phyloP scores from a whole-genome alignment of 225 moss, liverwort and hornwort species.

The Rhytidiadelphus loreus region DNA sequence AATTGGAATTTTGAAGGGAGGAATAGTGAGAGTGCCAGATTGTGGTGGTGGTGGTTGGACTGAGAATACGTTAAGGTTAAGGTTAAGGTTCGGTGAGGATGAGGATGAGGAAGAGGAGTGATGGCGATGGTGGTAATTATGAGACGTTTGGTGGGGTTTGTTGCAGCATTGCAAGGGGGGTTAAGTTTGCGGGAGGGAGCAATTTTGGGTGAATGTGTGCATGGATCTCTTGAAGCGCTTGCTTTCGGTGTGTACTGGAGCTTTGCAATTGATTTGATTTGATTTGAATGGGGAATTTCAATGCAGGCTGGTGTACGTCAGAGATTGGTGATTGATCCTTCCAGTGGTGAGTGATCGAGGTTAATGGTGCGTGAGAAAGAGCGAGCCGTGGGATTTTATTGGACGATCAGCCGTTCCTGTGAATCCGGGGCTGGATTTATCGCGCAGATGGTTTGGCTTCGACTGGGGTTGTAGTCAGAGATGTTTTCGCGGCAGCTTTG shows the following conservation, averaged over 20 bases:
- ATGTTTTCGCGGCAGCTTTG: conserved; percentile 76
- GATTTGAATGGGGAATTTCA: background rate
- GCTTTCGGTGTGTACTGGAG: background rate
- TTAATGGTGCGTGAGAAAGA: background rate
- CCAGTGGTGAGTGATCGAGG: background rate
- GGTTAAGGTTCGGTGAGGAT: background rate
- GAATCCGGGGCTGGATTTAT: background rate
- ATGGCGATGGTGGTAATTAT: background rate
- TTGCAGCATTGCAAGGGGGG: background rate
- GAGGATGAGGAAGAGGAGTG: background rate
- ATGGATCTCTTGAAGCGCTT: background rate
- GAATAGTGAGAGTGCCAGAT: background rate
- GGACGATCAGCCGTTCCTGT: background rate
- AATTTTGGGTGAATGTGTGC: background rate
- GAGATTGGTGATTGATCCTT: background rate
- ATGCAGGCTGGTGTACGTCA: background rate
- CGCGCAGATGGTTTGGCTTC: conserved; percentile 5
- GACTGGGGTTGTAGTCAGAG: conserved; percentile 6
- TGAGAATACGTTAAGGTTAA: background rate
- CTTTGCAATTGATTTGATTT: background rate
- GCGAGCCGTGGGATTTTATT: background rate
- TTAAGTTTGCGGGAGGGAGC: background rate
- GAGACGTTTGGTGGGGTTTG: background rate
- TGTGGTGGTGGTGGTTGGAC: background rate
- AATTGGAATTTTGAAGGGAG: background rate